Base-by-base conservation (phyloP, 1,284 basidiomycete species). In the Tausonia pullulans region DNA sequence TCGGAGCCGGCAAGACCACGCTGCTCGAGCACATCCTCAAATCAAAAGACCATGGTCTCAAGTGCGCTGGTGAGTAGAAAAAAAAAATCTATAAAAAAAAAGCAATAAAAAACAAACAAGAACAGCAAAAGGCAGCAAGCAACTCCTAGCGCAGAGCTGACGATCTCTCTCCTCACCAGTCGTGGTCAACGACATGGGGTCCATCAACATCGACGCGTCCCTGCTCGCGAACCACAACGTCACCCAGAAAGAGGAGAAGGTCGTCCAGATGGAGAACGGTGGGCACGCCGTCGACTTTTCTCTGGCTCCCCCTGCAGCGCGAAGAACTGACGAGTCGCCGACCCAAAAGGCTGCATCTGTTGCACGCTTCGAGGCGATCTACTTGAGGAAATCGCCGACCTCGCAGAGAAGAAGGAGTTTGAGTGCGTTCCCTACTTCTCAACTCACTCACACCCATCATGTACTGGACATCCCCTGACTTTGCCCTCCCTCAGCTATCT, bases 1-100 rank as follows among this genome's bases (percentile, higher is more conserved):
- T 79, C 41, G 79, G 79, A 0, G 70, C 72, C 3, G 79, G 79
- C n/a, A 80, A 80, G 71, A 79, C 78, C 8, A 79, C 78, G 3
- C 69, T 79, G 14, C 70, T 80, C 2, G 73, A 75, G 49, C 72
- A 77, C 67, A 78, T 80, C 61, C 72, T 80, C 48, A 76, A 74
- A 48, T 73, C 71, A 9, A 74, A 71, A 48, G 74, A 78, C 50
- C 79, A 79, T 58, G 76, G 77, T 3, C 66, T 78, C 43, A 71
- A 75, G 50, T 74, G 76, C 57, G 75, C 70, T 8, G 39, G 27
- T 27, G 27, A 27, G 27, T 2, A n/a, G n/a, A 27, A 27, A 27
- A 27, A 27, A 1, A 27, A 27, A 27, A 27, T 27, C 27, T 1
- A 27, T 27, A 27, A 27, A 27, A 27, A 27, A 27, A 27, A 27